Evolutionary conservation across 164 flowering plant genomes (phyloP).

Genomic region (Akebia trifoliata): DNA sequence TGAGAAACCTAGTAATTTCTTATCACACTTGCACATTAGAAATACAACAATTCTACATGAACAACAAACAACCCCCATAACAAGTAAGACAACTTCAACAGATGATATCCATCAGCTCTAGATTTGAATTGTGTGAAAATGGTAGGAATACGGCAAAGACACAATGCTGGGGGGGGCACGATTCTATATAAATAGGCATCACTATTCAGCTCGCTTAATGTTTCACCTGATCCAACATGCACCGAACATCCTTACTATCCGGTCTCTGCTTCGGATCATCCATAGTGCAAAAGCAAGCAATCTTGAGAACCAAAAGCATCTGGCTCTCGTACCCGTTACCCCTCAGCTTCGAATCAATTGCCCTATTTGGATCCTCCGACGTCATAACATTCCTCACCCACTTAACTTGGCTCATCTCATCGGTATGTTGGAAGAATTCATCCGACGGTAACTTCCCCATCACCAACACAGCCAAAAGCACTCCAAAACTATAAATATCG

Average conservation of each 20-base stretch:
- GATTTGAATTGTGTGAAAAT: no score
- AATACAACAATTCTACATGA: no score
- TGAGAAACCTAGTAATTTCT: no score
- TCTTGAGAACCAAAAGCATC: conserved; percentile 77
- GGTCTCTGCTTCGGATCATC: conserved; percentile 88
- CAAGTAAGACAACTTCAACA: no score
- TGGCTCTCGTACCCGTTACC: conserved; percentile 71
- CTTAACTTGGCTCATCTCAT: conserved; percentile 67
- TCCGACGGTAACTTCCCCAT: conserved; percentile 76
- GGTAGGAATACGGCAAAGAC: neutral
- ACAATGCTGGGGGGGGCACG: neutral
- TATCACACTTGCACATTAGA: no score
- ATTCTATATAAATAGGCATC: neutral
- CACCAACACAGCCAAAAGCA: conserved; percentile 63
- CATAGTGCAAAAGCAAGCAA: conserved; percentile 85
- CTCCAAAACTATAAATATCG: conserved; percentile 89
- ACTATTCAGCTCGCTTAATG: conserved; percentile 19
- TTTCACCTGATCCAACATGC: conserved; percentile 72
- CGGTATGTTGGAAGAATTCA: conserved; percentile 59
- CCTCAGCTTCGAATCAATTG: conserved; percentile 57
- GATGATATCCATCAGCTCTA: no score
- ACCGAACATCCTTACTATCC: conserved; percentile 70
- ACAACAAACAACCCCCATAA: no score
- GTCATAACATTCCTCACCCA: conserved; percentile 86
- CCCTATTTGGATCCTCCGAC: conserved; percentile 58